Conservation (phyloP, 2,329 filamentous ascomycete genomes). For the Fusarium sacchari region DNA sequence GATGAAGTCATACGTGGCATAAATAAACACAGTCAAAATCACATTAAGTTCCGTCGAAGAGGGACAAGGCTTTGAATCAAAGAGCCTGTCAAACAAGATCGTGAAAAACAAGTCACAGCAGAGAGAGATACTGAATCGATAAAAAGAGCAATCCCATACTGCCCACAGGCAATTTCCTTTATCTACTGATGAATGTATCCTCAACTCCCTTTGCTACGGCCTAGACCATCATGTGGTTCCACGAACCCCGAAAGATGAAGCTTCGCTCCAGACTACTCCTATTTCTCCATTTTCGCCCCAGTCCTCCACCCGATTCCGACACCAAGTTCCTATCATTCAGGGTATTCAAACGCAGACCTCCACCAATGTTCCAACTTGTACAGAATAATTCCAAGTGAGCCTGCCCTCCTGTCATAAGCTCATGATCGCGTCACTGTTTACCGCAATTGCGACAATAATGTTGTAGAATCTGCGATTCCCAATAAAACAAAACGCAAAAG, state of each 20-base stretch:
- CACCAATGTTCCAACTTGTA: slow-evolving; percentile 22
- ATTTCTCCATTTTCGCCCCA: background rate
- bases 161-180: background rate
- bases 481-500: slow-evolving; percentile 25
- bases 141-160: background rate
- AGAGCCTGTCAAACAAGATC: background rate
- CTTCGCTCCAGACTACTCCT: background rate
- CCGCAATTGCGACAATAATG: slow-evolving; percentile 16
- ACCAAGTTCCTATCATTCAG: background rate
- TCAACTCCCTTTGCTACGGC: slow-evolving; percentile 11
- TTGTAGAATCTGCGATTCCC: slow-evolving; percentile 7
- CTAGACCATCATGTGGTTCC: background rate
- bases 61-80: background rate
- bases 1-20: background rate
- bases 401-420: slow-evolving; percentile 12
- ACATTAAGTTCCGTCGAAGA: background rate
- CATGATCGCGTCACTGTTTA: slow-evolving; percentile 27
- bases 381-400: slow-evolving; percentile 24
- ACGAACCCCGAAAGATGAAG: background rate
- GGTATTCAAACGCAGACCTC: slow-evolving; percentile 31
- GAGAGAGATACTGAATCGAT: background rate
- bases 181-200: slow-evolving; percentile 1
- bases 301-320: background rate
- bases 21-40: background rate
- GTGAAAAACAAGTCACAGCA: background rate